Evolutionary conservation across 768 basidiomycete genomes (phyloP).

Genomic region (Hypholoma fasciculare): DNA sequence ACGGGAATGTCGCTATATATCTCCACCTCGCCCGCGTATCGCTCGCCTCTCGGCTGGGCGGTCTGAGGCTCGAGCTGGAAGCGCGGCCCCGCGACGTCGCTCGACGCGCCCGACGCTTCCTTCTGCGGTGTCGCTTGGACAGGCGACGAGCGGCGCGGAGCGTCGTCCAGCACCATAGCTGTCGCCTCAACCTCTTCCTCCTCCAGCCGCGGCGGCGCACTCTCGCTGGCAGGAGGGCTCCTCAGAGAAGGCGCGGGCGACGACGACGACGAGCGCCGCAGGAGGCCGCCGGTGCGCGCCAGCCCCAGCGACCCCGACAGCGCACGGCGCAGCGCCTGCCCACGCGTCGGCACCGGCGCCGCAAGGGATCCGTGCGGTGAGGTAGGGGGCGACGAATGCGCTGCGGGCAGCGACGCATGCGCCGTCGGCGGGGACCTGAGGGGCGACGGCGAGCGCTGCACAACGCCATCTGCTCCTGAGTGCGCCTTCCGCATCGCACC

Average conservation of each 20-base stretch:
- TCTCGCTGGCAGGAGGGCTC: too few relatives aligned
- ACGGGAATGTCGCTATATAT: conserved; percentile 58
- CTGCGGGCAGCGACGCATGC: not conserved
- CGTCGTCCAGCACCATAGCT: not conserved
- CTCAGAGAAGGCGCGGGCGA: too few relatives aligned
- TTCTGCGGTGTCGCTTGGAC: not conserved
- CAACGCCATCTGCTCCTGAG: not conserved
- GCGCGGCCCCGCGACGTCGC: conserved; percentile 37
- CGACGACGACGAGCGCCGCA: too few relatives aligned
- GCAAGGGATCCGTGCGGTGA: not conserved
- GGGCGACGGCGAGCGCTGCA: not conserved
- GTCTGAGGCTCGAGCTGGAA: conserved; percentile 21
- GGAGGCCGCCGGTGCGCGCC: too few relatives aligned
- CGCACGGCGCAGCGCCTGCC: too few relatives aligned
- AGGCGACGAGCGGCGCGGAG: not conserved
- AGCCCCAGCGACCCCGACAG: too few relatives aligned
- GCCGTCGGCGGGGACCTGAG: not conserved
- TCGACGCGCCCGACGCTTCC: conserved; percentile 17
- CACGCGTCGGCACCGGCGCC: too few relatives aligned
- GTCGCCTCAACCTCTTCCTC: not conserved
- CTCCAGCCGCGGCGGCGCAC: not conserved
- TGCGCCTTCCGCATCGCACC: not conserved
- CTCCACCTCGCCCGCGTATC: conserved; percentile 58
- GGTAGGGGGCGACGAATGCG: not conserved
- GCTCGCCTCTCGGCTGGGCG: conserved; percentile 18